Evolutionary conservation across 1,139 yeast genomes (phyloP), one percentile per base, ranked within the genome.

Genomic region (Keqinozyma sinolaborantium): DNA sequence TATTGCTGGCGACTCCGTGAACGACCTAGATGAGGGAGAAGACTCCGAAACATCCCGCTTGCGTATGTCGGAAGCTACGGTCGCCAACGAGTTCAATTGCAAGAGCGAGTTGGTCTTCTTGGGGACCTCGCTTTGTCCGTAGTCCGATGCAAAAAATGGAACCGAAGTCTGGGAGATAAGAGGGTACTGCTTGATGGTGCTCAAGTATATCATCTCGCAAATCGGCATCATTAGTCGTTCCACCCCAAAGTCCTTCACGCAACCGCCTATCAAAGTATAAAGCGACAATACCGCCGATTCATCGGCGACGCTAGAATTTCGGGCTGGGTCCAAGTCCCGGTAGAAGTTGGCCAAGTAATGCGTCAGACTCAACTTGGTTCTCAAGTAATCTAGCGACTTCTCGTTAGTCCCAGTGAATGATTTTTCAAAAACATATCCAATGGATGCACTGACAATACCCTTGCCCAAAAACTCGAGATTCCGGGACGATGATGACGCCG

Each of bases 191-290:
- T 66, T 66, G 21, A 79, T 54, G n/a, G 85, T 65, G 19, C 75
- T 59, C 32, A 72, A 78, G 48, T 79, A 83, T 41, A 84, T 73
- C 5, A 83, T 67, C 41, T 83, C 88, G 41, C 85, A 73, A 23
- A 85, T 51, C 2, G 83, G 81, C 36, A 69, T 66, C 42, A 83
- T 58, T 15, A 80, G 67, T 2, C 70, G 56, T 47, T 85, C 88
- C 50, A 85, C 83, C 1, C 95, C 95, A 59, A 81, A 85, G 53
- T 84, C 95, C 45, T 79, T 81, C 24, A 82, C 72, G 40, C 88
- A 74, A 11, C 81, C 78, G 2, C 95, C 95, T 16, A 85, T 48
- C 15, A 83, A 52, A 18, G 81, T 71, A 43, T 72, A 71, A 29
- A 85, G 60, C 23, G 79, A 61, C 24, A 68, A 64, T 1, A 72